These are phyloP conservation scores for Macrocybe gigantea DNA, from an alignment of 768 basidiomycete genomes.

Conservation along the genomic window DNA sequence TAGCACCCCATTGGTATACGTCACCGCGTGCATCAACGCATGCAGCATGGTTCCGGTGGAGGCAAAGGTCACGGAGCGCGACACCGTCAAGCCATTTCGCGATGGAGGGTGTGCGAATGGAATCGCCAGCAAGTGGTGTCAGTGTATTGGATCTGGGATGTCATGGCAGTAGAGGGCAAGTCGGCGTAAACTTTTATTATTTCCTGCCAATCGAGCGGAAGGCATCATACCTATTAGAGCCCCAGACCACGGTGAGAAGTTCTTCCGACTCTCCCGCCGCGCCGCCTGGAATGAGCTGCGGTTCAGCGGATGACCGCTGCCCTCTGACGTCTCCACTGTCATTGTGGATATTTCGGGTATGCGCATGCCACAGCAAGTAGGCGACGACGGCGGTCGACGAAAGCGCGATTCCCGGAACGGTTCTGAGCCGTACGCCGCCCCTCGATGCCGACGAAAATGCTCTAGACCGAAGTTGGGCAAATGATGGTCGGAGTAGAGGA, in stretches of 20 bases:
- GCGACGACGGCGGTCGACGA: slow-evolving; percentile 27
- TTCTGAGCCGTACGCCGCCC: slow-evolving; percentile 7
- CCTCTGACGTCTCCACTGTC: slow-evolving; percentile 8
- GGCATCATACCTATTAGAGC: slow-evolving; percentile 59
- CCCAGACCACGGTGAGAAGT: slow-evolving; percentile 60
- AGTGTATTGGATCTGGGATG: slow-evolving; percentile 39
- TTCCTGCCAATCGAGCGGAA: background rate
- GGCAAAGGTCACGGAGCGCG: slow-evolving; percentile 66
- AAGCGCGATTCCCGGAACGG: slow-evolving; percentile 13
- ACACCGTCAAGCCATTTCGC: slow-evolving; percentile 58
- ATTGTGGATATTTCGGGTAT: slow-evolving; percentile 23
- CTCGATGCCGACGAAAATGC: slow-evolving; percentile 14
- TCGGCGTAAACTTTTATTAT: background rate
- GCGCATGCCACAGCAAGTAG: slow-evolving; percentile 33
- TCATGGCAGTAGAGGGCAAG: background rate
- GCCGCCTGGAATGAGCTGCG: slow-evolving; percentile 4
- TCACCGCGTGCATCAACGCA: slow-evolving; percentile 78
- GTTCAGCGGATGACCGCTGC: slow-evolving; percentile 1
- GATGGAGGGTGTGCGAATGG: slow-evolving; percentile 43
- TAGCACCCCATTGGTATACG: slow-evolving; percentile 80
- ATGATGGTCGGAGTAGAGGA: slow-evolving; percentile 12
- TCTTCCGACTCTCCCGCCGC: slow-evolving; percentile 19
- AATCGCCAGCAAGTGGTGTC: slow-evolving; percentile 31
- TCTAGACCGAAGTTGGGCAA: slow-evolving; percentile 20
- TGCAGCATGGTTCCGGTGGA: slow-evolving; percentile 63